A percentile compares a stretch with the other conserved stretches of the same genome.
Conservation (phyloP, 495 filamentous ascomycete species). For the Astrothelium subdiscretum region DNA sequence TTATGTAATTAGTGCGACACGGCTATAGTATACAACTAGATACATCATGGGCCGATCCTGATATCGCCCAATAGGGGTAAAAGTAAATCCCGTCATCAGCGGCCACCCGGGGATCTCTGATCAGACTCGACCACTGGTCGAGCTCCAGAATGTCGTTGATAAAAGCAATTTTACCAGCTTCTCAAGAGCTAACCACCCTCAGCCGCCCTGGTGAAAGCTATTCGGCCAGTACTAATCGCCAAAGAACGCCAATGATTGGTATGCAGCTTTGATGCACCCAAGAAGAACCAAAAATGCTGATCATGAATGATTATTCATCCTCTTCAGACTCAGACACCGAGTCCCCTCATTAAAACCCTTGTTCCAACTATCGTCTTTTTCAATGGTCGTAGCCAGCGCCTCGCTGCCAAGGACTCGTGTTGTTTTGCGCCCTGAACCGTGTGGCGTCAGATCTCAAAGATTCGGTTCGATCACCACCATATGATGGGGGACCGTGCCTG, state of each 20-base stretch:
- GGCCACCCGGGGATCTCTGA: no score
- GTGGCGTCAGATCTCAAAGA: slow-evolving; percentile 8
- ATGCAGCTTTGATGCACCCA: not conserved
- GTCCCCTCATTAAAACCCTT: not conserved
- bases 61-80: not conserved
- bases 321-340: not conserved
- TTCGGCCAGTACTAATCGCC: not conserved
- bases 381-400: slow-evolving; percentile 55
- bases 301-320: not conserved
- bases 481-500: slow-evolving; percentile 1
- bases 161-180: not conserved
- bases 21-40: not conserved
- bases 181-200: not conserved
- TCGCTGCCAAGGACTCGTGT: slow-evolving; percentile 53
- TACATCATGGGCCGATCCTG: not conserved
- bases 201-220: not conserved
- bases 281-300: not conserved
- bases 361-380: not conserved
- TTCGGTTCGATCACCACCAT: slow-evolving; percentile 3
- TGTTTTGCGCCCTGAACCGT: slow-evolving; percentile 41
- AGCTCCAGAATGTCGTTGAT: not conserved
- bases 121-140: not conserved
- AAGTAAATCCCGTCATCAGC: not conserved
- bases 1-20: not conserved
- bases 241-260: not conserved